These are phyloP conservation scores for Juglanconis oblonga DNA, from an alignment of 2,329 filamentous ascomycete genomes.

Conservation along the genomic window DNA sequence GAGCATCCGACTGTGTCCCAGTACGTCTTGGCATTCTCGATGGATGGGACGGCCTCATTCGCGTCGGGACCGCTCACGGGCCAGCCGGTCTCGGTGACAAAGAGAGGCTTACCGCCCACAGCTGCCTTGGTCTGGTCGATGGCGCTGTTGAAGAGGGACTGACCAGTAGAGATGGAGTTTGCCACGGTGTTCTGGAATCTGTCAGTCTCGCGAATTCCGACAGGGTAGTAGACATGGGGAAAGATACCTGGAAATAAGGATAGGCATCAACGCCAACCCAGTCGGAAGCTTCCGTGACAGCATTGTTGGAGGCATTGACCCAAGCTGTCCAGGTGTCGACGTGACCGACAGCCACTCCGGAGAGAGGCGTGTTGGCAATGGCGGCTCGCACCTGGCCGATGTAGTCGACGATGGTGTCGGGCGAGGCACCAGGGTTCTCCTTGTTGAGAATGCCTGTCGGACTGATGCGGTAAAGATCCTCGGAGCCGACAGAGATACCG, in stretches of 20 bases:
- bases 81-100: conserved; percentile 20
- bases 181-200: conserved; percentile 58
- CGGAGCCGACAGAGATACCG: conserved; percentile 81
- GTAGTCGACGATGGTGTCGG: conserved; percentile 63
- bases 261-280: conserved; percentile 84
- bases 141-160: conserved; percentile 66
- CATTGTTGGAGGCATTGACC: conserved; percentile 69
- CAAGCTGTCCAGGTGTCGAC: conserved; percentile 87
- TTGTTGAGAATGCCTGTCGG: conserved; percentile 62
- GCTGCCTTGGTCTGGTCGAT: conserved; percentile 57
- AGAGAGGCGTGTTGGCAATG: conserved; percentile 60
- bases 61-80: conserved; percentile 13
- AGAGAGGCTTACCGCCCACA: conserved; percentile 29
- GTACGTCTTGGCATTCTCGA: conserved; percentile 67
- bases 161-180: conserved; percentile 64
- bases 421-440: conserved; percentile 60
- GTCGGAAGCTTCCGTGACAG: conserved; percentile 67
- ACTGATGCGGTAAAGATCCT: conserved; percentile 81
- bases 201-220: neutral
- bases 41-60: conserved; percentile 11
- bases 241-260: conserved; percentile 61
- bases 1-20: conserved; percentile 77
- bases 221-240: too few species aligned
- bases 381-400: conserved; percentile 65
- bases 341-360: conserved; percentile 66